Evolutionary conservation across 345 rosid species (phyloP).

Genomic region (Eucalyptus curtisii): DNA sequence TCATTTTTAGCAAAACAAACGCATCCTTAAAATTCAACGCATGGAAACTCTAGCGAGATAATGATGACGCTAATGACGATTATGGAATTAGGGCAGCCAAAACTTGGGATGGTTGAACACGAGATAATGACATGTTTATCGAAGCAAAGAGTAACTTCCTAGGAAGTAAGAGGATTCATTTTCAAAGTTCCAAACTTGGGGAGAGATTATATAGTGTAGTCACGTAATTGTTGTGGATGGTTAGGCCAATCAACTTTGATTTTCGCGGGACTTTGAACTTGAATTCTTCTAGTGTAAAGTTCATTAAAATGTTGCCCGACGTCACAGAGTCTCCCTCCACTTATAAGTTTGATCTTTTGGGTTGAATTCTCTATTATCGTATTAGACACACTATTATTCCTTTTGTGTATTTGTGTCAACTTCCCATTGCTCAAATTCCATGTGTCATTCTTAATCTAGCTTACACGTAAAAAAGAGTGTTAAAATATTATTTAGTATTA

Average conservation of each 20-base stretch:
- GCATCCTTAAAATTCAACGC: background rate
- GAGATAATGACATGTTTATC: background rate
- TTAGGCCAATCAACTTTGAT: background rate
- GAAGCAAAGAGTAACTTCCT: background rate
- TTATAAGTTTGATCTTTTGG: accelerated
- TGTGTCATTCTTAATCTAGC: background rate
- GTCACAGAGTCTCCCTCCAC: background rate
- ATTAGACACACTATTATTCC: background rate
- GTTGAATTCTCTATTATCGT: background rate
- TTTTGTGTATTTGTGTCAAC: background rate
- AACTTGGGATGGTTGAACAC: background rate
- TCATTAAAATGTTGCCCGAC: background rate
- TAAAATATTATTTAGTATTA: background rate
- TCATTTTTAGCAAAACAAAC: background rate
- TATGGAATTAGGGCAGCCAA: background rate
- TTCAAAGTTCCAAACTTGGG: background rate
- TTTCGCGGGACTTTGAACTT: background rate
- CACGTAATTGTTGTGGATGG: background rate
- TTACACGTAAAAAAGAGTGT: background rate
- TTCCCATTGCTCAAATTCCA: background rate
- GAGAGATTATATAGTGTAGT: background rate
- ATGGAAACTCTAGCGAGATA: background rate
- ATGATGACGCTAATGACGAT: background rate
- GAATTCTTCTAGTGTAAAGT: background rate
- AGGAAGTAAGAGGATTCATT: background rate